A percentile compares a stretch with the other conserved stretches of the same genome.
These are phyloP conservation scores for Inga laurina DNA, from an alignment of 306 rosid genomes.

Conservation along the genomic window DNA sequence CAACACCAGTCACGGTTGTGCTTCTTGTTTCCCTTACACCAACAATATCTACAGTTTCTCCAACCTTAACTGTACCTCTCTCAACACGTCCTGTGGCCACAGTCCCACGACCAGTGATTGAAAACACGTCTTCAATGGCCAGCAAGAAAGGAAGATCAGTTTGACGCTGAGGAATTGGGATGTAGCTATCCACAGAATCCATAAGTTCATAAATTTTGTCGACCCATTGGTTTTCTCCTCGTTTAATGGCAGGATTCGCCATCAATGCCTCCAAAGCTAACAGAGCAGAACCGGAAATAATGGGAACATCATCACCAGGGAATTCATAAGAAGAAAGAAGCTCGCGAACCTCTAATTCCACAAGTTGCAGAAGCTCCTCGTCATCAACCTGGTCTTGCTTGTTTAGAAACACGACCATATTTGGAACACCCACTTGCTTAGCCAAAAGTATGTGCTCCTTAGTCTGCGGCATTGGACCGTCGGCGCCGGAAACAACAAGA, in stretches of 20 bases:
- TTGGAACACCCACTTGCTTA: slow-evolving; percentile 84
- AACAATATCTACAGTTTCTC: slow-evolving; percentile 70
- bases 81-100: slow-evolving; percentile 89
- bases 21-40: slow-evolving; percentile 75
- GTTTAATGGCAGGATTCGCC: slow-evolving; percentile 58
- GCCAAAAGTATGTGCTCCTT: slow-evolving; percentile 83
- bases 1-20: slow-evolving; percentile 85
- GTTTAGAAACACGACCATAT: slow-evolving; percentile 76
- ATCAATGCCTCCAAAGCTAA: slow-evolving; percentile 79
- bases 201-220: slow-evolving; percentile 83
- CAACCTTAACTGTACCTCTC: slow-evolving; percentile 68
- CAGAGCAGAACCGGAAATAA: slow-evolving; percentile 74
- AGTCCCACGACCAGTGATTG: slow-evolving; percentile 87
- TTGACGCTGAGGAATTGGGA: slow-evolving; percentile 80
- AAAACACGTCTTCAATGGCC: slow-evolving; percentile 80
- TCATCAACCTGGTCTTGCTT: slow-evolving; percentile 90
- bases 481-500: slow-evolving; percentile 80
- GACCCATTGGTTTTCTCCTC: slow-evolving; percentile 79
- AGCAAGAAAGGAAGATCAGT: slow-evolving; percentile 73
- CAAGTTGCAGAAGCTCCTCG: slow-evolving; percentile 80
- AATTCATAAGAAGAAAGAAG: slow-evolving; percentile 73
- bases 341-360: slow-evolving; percentile 84
- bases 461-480: slow-evolving; percentile 86
- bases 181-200: slow-evolving; percentile 76
- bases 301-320: slow-evolving; percentile 88